Conservation (phyloP, 805 yeast genomes). For the Sugiyamaella boreocaroliniensis region DNA sequence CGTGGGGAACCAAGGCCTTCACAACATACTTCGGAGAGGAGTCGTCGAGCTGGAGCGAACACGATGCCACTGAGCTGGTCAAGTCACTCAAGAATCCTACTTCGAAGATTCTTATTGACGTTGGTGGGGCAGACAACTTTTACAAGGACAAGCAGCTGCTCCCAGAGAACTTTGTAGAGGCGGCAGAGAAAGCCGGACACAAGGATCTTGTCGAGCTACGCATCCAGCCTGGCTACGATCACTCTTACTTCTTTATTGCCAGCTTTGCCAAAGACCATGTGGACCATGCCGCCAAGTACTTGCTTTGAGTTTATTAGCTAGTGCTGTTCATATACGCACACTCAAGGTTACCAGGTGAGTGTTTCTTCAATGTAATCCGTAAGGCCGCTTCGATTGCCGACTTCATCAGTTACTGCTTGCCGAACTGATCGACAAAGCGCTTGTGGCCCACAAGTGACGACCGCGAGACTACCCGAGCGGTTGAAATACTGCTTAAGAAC, state of each 20-base stretch:
- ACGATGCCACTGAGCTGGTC: slow-evolving; percentile 81
- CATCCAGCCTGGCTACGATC: slow-evolving; percentile 80
- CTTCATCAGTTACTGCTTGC: slow-evolving; percentile 37
- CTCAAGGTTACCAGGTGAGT: slow-evolving; percentile 50
- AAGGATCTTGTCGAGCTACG: slow-evolving; percentile 54
- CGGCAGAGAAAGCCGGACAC: slow-evolving; percentile 54
- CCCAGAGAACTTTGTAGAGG: slow-evolving; percentile 64
- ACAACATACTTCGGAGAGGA: slow-evolving; percentile 62
- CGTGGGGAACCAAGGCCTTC: slow-evolving; percentile 89
- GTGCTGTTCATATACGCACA: background rate
- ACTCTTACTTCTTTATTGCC: slow-evolving; percentile 79
- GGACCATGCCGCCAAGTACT: slow-evolving; percentile 71
- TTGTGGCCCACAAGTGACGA: slow-evolving; percentile 50
- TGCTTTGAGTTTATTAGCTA: slow-evolving; percentile 17
- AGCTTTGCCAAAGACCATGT: slow-evolving; percentile 79
- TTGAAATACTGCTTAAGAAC: background rate
- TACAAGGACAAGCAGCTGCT: slow-evolving; percentile 56
- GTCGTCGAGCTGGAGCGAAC: slow-evolving; percentile 55
- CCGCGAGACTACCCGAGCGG: background rate
- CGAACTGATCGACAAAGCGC: slow-evolving; percentile 51
- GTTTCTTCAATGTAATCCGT: slow-evolving; percentile 65
- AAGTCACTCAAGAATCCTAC: slow-evolving; percentile 46
- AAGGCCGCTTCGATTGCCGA: slow-evolving; percentile 38
- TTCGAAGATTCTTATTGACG: slow-evolving; percentile 70
- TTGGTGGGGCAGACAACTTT: slow-evolving; percentile 75